Conservation (phyloP, 164 flowering plant species). For the Echeveria elegans region DNA sequence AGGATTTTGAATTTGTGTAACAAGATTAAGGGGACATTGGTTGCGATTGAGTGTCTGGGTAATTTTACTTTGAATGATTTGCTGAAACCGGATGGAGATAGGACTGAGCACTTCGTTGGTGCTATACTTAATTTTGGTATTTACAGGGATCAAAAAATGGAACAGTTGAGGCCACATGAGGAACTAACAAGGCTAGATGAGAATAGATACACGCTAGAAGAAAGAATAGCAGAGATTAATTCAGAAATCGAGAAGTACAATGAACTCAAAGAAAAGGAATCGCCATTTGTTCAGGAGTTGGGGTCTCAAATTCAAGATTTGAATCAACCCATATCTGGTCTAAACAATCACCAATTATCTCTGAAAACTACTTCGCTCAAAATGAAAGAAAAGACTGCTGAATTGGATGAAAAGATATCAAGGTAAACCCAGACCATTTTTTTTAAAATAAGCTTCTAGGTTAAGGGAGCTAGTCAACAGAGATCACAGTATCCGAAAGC, state of each 20-base stretch:
- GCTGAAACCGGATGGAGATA: conserved; percentile 42
- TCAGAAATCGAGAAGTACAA: conserved; percentile 54
- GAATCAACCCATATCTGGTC: conserved; percentile 47
- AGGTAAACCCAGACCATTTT: no score
- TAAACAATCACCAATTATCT: conserved; percentile 72
- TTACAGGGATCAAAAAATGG: conserved; percentile 57
- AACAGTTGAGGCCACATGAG: conserved; percentile 33
- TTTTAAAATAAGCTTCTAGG: no score
- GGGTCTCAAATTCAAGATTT: conserved; percentile 69
- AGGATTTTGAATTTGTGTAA: conserved; percentile 37
- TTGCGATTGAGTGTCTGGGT: conserved; percentile 35
- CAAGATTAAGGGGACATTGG: conserved; percentile 43
- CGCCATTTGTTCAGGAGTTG: no score
- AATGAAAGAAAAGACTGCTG: no score
- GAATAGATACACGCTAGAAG: no score
- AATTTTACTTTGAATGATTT: conserved; percentile 56
- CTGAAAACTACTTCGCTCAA: no score
- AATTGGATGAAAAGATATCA: no score
- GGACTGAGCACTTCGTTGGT: conserved; percentile 50
- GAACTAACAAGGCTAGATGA: conserved; percentile 34
- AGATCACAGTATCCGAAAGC: no score
- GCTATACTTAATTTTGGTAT: conserved; percentile 59
- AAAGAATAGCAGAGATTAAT: conserved; percentile 65
- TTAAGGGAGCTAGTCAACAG: no score
- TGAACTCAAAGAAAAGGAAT: no score